Conservation (phyloP, 164 flowering plant species). For the Chloranthus sessilifolius region DNA sequence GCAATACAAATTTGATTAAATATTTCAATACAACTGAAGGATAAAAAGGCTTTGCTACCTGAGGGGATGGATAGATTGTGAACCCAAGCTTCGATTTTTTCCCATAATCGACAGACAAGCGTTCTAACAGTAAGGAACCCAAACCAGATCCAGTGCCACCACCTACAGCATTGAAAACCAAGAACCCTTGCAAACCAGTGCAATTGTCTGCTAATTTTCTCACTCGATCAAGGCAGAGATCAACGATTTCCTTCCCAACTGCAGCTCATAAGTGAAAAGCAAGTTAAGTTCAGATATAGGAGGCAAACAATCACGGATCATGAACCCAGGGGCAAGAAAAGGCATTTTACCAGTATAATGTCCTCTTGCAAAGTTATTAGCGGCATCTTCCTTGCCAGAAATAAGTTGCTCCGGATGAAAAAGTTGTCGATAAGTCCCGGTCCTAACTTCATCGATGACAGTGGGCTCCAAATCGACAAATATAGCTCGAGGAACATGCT, state of each 20-base stretch:
- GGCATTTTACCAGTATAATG: conserved; percentile 28
- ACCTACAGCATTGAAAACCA: conserved; percentile 42
- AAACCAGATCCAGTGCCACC: conserved; percentile 56
- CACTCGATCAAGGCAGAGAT: conserved; percentile 41
- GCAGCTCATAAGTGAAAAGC: neutral
- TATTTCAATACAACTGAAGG: too few species aligned
- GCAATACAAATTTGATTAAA: too few species aligned
- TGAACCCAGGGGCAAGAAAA: neutral
- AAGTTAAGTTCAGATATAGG: neutral
- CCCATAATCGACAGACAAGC: conserved; percentile 49
- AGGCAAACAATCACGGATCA: neutral
- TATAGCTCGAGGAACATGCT: conserved; percentile 36
- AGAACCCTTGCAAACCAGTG: conserved; percentile 47
- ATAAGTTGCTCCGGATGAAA: conserved; percentile 39
- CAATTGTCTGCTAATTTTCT: conserved; percentile 51
- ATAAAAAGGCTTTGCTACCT: too few species aligned
- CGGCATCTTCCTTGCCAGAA: conserved; percentile 38
- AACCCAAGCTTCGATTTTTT: conserved; percentile 46
- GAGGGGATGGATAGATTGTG: conserved; percentile 44
- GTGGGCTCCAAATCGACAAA: conserved; percentile 40
- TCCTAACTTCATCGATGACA: conserved; percentile 37
- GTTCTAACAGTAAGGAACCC: conserved; percentile 40
- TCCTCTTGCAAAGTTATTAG: conserved; percentile 40
- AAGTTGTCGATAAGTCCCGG: conserved; percentile 30
- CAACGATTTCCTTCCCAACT: conserved; percentile 44